Percentiles rank a stretch among this genome's conserved stretches.
phyloP scores from a whole-genome alignment of 1,284 basidiomycete species.

The Sporisorium scitamineum region DNA sequence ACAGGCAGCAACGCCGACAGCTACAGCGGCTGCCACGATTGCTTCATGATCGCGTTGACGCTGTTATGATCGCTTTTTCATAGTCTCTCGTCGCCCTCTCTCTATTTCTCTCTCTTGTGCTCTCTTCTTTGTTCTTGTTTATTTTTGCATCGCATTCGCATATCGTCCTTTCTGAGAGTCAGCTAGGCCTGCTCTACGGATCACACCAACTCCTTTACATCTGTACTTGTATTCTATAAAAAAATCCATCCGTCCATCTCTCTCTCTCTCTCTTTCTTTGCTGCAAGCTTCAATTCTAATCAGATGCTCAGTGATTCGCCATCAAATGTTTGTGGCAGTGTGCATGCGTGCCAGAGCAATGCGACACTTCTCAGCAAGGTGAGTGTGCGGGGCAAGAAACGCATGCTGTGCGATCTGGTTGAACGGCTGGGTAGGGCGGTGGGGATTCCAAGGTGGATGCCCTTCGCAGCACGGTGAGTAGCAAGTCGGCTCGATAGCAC shows the following conservation, averaged over 20 bases:
- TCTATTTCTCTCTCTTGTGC: not conserved
- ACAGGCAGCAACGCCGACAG: slow-evolving; percentile 24
- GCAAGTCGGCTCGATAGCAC: too few species aligned
- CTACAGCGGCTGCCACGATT: slow-evolving; percentile 8
- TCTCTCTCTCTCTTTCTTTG: slow-evolving; percentile 7
- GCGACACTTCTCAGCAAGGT: too few species aligned
- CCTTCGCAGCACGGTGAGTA: too few species aligned
- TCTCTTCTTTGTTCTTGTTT: not conserved
- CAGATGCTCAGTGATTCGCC: not conserved
- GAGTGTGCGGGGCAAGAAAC: too few species aligned
- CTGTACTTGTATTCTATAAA: slow-evolving; percentile 17
- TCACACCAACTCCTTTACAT: not conserved
- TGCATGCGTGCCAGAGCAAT: not conserved
- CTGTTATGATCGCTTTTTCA: too few species aligned
- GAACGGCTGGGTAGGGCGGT: too few species aligned
- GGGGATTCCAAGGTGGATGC: too few species aligned
- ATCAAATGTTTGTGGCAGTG: not conserved
- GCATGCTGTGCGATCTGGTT: too few species aligned
- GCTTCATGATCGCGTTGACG: slow-evolving; percentile 9
- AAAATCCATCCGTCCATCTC: slow-evolving; percentile 2
- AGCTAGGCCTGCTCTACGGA: slow-evolving; percentile 21
- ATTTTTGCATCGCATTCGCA: slow-evolving; percentile 29
- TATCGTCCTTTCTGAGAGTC: slow-evolving; percentile 1
- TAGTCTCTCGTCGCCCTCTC: too few species aligned
- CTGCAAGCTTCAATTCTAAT: not conserved